Evolutionary conservation across 306 rosid species (phyloP), one percentile per base, ranked within the genome.

Genomic region (Quercus engelmannii): DNA sequence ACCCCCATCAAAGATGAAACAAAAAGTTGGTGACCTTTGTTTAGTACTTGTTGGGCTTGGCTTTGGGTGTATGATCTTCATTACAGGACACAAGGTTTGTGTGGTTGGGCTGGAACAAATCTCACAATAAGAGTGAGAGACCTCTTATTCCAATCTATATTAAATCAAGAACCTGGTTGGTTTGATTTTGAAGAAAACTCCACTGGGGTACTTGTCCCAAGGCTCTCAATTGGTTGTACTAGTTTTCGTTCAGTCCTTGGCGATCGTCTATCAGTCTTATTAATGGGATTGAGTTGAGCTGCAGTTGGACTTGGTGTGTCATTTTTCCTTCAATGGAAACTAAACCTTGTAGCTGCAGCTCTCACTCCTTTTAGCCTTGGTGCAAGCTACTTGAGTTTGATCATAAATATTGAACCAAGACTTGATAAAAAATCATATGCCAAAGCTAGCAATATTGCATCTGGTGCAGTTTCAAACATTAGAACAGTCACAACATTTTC

Each of bases 41-140:
- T 62, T 92, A 21, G 85, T 62, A 20, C 81, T 95, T 73, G 88
- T 95, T 75, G 92, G 91, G 54, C 92, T 95, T 73, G 99, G 97
- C 49, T 23, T 92, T 75, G 97, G 99, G 75, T 90, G 91, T 55
- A 86, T 92, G 62, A 49, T 92, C 82, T 80, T 87, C 65, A 89
- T 95, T 91, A 95, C 99, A 52, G 99, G 97, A 26, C 97, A 92
- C 99, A 90, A 91, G 97, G 97, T 64, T 80, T 95, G 28, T 95
- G 99, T 76, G 94, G 99, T 28, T 89, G 89, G 97, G 99, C 97
- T 11, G 97, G 99, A 80, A 84, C 97, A 81, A 92, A 90, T 84
- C 90, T 95, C 33, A 95, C 99, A 69, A 79, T 77, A 74, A 88
- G 94, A 58, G 97, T 94, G 74, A 91, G 99, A 86, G 81, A 84